Base-by-base conservation (phyloP, 768 basidiomycete species). In the Mycena vitilis region DNA sequence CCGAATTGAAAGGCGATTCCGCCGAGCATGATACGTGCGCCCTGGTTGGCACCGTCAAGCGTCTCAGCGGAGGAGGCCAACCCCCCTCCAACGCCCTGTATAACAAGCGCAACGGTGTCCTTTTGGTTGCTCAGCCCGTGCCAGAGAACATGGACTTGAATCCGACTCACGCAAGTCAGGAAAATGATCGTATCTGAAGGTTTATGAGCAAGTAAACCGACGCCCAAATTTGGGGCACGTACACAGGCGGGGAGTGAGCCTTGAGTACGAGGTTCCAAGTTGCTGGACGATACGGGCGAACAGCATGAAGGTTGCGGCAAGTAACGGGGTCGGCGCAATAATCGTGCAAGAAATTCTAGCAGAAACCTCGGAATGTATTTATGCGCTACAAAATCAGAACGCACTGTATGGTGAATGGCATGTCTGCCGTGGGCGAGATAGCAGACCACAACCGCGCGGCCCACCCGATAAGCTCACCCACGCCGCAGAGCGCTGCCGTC, bases 1-100 rank as follows among this genome's bases (percentile, higher is more conserved):
- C 84, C 72, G 34, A 90, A 77, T 73, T 92, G 90, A 71, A 91
- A 84, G 18, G 80, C 79, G 66, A 93, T 91, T 55, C 91, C 91
- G 3, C 78, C 87, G 13, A 90, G 81, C 89, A 91, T 90, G 22
- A 69, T 42, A 15, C 63, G 20, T 4, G 68, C 62, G 23, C 68
- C 67, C 56, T 63, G 6, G 34, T 64, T 64, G 23, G 63, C 68
- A 7, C 51, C 68, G 2, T 38, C 30, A 4, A 64, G 51, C 20
- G 34, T 13, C 10, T 30, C 12, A 3, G 62, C 56, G 52, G 40
- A 60, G 0, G 62, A 64, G 1, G 62, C 62, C 25, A 69, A 53
- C 7, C 59, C 67, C 20, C 67, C 67, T 8, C 67, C 67, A 6
- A 68, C 38, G 22, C 56, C 67, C 30, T 68, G 67, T 4, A 69